Base-by-base conservation (phyloP, 306 rosid genomes). In the Urtica urens region DNA sequence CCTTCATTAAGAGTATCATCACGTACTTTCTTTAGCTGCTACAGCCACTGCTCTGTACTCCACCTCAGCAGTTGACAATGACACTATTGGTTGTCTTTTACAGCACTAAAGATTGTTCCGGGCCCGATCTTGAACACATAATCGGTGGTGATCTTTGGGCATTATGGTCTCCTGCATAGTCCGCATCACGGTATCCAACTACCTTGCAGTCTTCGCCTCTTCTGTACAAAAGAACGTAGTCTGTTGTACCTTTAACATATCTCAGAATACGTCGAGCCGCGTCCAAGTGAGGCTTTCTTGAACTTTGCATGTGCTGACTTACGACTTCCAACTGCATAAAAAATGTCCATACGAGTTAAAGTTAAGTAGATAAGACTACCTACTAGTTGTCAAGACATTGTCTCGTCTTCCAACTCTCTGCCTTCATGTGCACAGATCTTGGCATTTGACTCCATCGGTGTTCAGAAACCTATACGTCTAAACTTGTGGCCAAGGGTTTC, bases 221-320 rank as follows among this genome's bases (percentile, higher is more conserved):
- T 9, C 49, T 56, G 6, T 56, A 56, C 2, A 49, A 9, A 16
- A 48, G 27, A 3, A 24, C 38, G 17, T 7, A 52, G 2, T 42
- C 19, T 18, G 15, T 60, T 26, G 24, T 42, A 1, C 53, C 24
- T 20, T 28, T 43, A 2, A 57, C 21, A 19, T 43, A 57, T 21
- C 62, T 43, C 25, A 57, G 5, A 11, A 28, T 55, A 17, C 31
- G 11, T 29, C 33, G 12, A 27, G 45, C 40, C 6, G 8, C 20
- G 16, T 59, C 15, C 1, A 59, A 10, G 19, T 58, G 46, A n/a
- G 55, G n/a, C 10, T 58, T 47, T 10, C 37, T 58, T 23, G 13
- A 23, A 34, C n/a, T 49, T 26, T 47, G 26, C 38, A 47, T 47
- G 9, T 28, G 39, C 1, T 5, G 8, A 46, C 33, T 37, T 2